Conservation (phyloP, 2,329 filamentous ascomycete species). For the Colletotrichum higginsianum region DNA sequence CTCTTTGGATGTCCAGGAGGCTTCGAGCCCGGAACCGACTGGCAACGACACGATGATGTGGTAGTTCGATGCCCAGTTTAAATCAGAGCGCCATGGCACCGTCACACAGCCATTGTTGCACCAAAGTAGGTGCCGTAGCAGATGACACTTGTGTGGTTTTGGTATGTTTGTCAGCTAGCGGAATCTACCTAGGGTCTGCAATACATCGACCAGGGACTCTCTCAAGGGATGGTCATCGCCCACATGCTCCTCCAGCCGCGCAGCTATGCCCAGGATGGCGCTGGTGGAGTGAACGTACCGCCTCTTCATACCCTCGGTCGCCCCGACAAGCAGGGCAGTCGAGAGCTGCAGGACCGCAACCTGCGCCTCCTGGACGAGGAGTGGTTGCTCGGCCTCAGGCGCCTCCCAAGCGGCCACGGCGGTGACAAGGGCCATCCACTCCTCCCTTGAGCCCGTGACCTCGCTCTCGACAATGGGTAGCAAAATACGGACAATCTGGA, state of each 20-base stretch:
- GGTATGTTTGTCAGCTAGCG: conserved; percentile 5
- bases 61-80: too few relatives aligned
- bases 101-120: neutral
- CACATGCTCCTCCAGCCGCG: conserved; percentile 55
- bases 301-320: conserved; percentile 61
- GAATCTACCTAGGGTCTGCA: conserved; percentile 50
- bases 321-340: conserved; percentile 64
- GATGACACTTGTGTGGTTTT: too few relatives aligned
- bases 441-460: conserved; percentile 61
- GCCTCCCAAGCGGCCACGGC: conserved; percentile 64
- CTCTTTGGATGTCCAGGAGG: too few relatives aligned
- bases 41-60: neutral
- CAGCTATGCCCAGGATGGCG: conserved; percentile 65
- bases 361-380: conserved; percentile 62
- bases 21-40: neutral
- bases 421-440: conserved; percentile 71
- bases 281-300: conserved; percentile 67
- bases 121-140: neutral
- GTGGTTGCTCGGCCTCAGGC: conserved; percentile 48
- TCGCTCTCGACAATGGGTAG: conserved; percentile 66
- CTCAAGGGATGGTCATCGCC: conserved; percentile 52
- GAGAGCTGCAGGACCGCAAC: conserved; percentile 70
- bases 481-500: conserved; percentile 70
- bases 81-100: neutral
- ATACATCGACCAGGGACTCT: conserved; percentile 64